Evolutionary conservation across 208 protist species (phyloP), one percentile per base, ranked within the genome.

Genomic region (Crithidia thermophila): DNA sequence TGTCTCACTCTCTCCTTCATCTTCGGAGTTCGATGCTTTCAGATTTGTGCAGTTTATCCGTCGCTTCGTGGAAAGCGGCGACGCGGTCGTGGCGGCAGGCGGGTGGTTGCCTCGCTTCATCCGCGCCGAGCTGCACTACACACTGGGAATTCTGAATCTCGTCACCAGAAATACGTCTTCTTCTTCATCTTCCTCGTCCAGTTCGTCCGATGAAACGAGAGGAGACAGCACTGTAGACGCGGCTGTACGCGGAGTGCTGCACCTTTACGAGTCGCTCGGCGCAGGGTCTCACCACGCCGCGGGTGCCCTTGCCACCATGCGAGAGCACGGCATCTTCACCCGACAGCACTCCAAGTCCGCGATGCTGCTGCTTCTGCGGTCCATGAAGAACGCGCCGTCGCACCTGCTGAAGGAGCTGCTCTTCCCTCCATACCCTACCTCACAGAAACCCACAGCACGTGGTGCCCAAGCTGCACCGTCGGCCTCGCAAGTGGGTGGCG

Each of bases 281-380:
- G 13, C 31, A 11, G 85, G 84, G 34, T 93, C 90, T 5, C 40
- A 42, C 25, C 75, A 77, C 49, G 90, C 90, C 3, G 73, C 78
- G 2, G 74, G 75, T 11, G 67, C 84, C 0, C 50, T 94, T 21
- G 81, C 85, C 8, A 91, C 85, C 3, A 69, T 92, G 39, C 70
- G 77, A 21, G 84, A 91, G 49, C 79, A 92, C 43, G 87, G 90
- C 30, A 81, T 95, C 9, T 68, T 83, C 18, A 25, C 69, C 14
- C 62, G 66, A 1, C 81, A 87, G 56, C 77, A 86, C 45, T 39
- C 37, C 50, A 84, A 82, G 70, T 69, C 68, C 3, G 61, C 85
- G 11, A 43, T 75, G 30, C 47, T 47, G 21, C 57, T 92, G 33
- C 61, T 95, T 4, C 56, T 69, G 39, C 49, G 23, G 5, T 75